phyloP scores from a whole-genome alignment of 2,329 filamentous ascomycete genomes.

The Lachnellula occidentalis region DNA sequence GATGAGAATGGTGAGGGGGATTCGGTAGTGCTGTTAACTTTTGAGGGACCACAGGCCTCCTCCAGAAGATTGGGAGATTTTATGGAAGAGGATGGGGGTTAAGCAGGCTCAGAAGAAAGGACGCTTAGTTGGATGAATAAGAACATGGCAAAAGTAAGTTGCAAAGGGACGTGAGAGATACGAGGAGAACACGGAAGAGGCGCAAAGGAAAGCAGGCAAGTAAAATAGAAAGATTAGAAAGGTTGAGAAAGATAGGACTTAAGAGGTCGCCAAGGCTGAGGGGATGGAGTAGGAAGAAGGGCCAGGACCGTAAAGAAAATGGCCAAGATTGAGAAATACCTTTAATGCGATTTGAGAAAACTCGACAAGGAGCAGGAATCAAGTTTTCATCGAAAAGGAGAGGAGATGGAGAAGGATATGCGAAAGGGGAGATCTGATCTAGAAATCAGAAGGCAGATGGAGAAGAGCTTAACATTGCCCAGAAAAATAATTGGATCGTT shows the following conservation, averaged over 20 bases:
- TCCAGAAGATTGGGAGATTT: background rate
- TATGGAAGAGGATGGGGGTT: constrained; percentile 12
- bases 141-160: background rate
- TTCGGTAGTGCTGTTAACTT: constrained; percentile 1
- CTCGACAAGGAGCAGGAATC: background rate
- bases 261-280: background rate
- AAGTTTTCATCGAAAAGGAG: background rate
- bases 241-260: background rate
- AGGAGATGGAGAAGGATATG: constrained; percentile 1
- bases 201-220: background rate
- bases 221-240: background rate
- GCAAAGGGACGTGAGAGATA: background rate
- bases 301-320: background rate
- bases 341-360: background rate
- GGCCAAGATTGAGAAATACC: background rate
- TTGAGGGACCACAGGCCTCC: constrained; percentile 3
- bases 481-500: constrained; percentile 14
- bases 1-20: constrained; percentile 4
- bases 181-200: background rate
- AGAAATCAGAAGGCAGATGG: background rate
- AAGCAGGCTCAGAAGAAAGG: constrained; percentile 8
- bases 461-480: background rate
- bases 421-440: background rate
- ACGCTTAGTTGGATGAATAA: constrained; percentile 4
- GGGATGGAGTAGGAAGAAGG: background rate